Evolutionary conservation across 2,329 filamentous ascomycete species (phyloP).

Genomic region (Celoporthe dispersa): DNA sequence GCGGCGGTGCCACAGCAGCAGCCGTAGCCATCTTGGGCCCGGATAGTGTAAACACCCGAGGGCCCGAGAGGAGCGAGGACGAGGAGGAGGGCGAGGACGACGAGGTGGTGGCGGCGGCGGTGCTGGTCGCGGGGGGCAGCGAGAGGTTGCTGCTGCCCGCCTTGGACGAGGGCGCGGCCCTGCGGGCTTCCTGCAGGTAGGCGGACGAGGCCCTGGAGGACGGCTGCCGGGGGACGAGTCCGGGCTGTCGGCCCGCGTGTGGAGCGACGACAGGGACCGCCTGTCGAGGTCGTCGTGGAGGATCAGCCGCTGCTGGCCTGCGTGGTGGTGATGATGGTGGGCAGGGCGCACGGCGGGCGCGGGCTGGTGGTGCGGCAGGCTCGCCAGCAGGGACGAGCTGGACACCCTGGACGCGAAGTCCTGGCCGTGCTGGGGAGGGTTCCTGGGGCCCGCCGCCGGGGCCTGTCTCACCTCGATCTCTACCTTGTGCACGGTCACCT

Average conservation of each 20-base stretch:
- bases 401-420: slow-evolving; percentile 1
- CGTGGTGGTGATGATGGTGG: background rate
- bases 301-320: slow-evolving; percentile 12
- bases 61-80: slow-evolving; percentile 15
- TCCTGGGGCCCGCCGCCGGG: background rate
- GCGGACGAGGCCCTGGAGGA: slow-evolving; percentile 36
- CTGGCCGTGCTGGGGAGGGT: background rate
- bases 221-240: slow-evolving; percentile 32
- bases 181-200: slow-evolving; percentile 44
- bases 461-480: slow-evolving; percentile 9
- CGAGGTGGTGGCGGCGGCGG: slow-evolving; percentile 17
- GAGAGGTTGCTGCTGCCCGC: slow-evolving; percentile 9
- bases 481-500: slow-evolving; percentile 7
- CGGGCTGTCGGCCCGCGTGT: slow-evolving; percentile 30
- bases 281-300: slow-evolving; percentile 14
- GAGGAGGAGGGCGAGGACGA: background rate
- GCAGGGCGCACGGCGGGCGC: slow-evolving; percentile 10
- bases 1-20: background rate
- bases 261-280: background rate
- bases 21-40: slow-evolving; percentile 16
- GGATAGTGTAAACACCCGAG: slow-evolving; percentile 24
- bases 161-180: slow-evolving; percentile 35
- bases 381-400: slow-evolving; percentile 18
- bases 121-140: background rate
- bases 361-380: slow-evolving; percentile 7